Conservation (phyloP, 805 yeast species). For the Geotrichum ghanense region DNA sequence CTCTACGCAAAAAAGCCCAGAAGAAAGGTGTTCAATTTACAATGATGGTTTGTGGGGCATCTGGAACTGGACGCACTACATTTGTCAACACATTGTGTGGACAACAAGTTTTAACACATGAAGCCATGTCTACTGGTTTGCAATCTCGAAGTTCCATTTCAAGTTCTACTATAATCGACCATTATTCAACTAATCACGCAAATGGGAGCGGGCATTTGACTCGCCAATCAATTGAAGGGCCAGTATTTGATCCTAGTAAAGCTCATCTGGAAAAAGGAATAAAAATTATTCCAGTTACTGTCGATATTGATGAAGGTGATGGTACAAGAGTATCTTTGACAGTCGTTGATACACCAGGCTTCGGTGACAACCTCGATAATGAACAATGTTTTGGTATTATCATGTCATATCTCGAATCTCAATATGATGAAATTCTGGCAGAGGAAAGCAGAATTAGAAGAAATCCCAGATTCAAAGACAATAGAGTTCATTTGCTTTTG, state of each 20-base stretch:
- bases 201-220: background rate
- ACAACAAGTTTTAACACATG: slow-evolving; percentile 29
- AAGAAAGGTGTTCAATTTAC: slow-evolving; percentile 56
- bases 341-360: slow-evolving; percentile 63
- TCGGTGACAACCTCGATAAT: slow-evolving; percentile 67
- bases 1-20: slow-evolving; percentile 47
- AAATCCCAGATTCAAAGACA: slow-evolving; percentile 59
- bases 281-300: slow-evolving; percentile 37
- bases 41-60: slow-evolving; percentile 58
- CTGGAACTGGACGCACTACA: slow-evolving; percentile 66
- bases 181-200: background rate
- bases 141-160: background rate
- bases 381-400: slow-evolving; percentile 37
- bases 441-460: slow-evolving; percentile 72
- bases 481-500: slow-evolving; percentile 64
- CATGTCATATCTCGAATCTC: slow-evolving; percentile 51
- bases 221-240: slow-evolving; percentile 15
- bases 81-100: slow-evolving; percentile 59
- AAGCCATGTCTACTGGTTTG: background rate
- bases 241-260: slow-evolving; percentile 21
- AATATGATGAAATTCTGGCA: slow-evolving; percentile 58
- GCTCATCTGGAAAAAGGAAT: slow-evolving; percentile 29
- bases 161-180: background rate
- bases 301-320: slow-evolving; percentile 44
- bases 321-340: slow-evolving; percentile 39